Conservation (phyloP, 306 rosid genomes). For the Lathyrus sativus region DNA sequence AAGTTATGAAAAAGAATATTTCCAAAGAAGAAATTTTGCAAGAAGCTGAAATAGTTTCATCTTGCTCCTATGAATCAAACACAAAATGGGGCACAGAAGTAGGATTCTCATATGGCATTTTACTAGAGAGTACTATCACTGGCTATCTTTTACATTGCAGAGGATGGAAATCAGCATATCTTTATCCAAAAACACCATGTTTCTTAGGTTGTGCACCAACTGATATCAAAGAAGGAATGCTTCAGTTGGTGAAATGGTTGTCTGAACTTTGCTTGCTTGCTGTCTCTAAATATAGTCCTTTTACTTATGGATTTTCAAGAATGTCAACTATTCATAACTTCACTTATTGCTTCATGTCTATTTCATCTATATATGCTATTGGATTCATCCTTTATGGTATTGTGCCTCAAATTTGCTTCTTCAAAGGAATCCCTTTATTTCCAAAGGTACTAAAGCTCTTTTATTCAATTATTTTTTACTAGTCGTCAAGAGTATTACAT, state of each 20-base stretch:
- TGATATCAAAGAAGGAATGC: slow-evolving; percentile 50
- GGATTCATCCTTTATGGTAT: slow-evolving; percentile 44
- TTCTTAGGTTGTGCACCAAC: slow-evolving; percentile 50
- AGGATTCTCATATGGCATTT: slow-evolving; percentile 47
- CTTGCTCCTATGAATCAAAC: slow-evolving; percentile 43
- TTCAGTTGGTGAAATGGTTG: slow-evolving; percentile 46
- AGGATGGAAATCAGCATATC: slow-evolving; percentile 52
- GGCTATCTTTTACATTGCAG: slow-evolving; percentile 45
- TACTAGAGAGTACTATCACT: slow-evolving; percentile 43
- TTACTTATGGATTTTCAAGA: slow-evolving; percentile 43
- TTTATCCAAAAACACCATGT: slow-evolving; percentile 48
- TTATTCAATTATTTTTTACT: neutral
- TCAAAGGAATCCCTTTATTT: slow-evolving; percentile 44
- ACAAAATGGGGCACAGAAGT: slow-evolving; percentile 50
- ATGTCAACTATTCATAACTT: slow-evolving; percentile 32
- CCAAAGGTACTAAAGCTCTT: slow-evolving; percentile 40
- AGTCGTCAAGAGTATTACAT: too few relatives aligned
- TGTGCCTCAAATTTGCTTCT: slow-evolving; percentile 49
- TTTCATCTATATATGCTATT: slow-evolving; percentile 35
- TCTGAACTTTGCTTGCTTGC: slow-evolving; percentile 42
- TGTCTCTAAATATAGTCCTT: slow-evolving; percentile 44
- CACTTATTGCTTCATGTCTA: slow-evolving; percentile 36
- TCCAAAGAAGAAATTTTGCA: slow-evolving; percentile 25
- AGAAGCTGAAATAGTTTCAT: slow-evolving; percentile 47
- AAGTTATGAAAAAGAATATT: slow-evolving; percentile 10